A percentile compares a stretch with the other conserved stretches of the same genome.
Evolutionary conservation across 805 yeast genomes (phyloP).

Genomic region (Kodamaea lidongshanica): DNA sequence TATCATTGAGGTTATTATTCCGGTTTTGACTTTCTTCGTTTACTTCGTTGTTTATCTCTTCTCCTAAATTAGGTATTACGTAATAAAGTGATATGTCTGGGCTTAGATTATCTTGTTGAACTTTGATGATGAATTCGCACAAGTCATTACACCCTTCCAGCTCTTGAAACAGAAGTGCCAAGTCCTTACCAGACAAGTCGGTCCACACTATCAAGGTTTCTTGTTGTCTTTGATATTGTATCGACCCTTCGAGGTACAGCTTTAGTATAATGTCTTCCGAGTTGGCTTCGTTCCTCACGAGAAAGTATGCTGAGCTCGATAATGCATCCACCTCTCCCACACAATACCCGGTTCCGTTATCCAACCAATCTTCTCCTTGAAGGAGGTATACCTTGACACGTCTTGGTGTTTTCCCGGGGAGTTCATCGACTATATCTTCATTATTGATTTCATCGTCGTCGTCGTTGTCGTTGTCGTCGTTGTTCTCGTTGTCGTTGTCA

Average conservation of each 20-base stretch:
- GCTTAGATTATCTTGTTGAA: slow-evolving; percentile 51
- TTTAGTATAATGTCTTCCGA: slow-evolving; percentile 53
- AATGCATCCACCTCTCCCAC: slow-evolving; percentile 53
- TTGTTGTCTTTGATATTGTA: slow-evolving; percentile 88
- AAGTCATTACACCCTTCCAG: slow-evolving; percentile 79
- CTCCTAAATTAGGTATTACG: slow-evolving; percentile 46
- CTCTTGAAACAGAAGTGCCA: slow-evolving; percentile 89
- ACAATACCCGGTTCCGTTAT: slow-evolving; percentile 89
- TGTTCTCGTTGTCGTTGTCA: background rate
- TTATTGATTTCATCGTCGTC: background rate
- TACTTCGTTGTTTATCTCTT: slow-evolving; percentile 16
- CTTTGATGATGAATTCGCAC: slow-evolving; percentile 71
- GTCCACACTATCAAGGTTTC: slow-evolving; percentile 95
- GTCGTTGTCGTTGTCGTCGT: slow-evolving; percentile 2
- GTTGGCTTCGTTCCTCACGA: slow-evolving; percentile 68
- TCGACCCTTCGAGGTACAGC: slow-evolving; percentile 63
- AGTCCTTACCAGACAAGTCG: slow-evolving; percentile 63
- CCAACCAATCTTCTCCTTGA: slow-evolving; percentile 80
- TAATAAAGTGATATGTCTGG: slow-evolving; percentile 58
- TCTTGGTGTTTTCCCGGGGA: slow-evolving; percentile 41
- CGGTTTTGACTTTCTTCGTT: slow-evolving; percentile 21
- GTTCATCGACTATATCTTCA: background rate
- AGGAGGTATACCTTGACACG: slow-evolving; percentile 89
- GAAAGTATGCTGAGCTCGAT: slow-evolving; percentile 46
- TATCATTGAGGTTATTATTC: slow-evolving; percentile 38